phyloP scores from a whole-genome alignment of 1,284 basidiomycete species.

The Rhodotorula mucilaginosa region DNA sequence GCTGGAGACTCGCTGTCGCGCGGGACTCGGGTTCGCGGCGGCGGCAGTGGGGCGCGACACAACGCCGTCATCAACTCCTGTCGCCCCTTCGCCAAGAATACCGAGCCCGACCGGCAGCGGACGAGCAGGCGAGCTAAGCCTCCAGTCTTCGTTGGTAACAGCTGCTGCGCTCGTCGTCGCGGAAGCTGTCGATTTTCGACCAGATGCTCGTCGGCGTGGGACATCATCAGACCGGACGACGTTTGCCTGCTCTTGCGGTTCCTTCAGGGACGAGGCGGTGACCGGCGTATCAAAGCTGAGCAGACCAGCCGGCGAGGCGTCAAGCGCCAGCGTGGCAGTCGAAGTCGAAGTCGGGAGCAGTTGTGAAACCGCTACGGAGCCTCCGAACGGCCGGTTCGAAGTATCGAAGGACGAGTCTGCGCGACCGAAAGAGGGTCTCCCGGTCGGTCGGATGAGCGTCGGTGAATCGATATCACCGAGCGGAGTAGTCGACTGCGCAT shows the following conservation, averaged over 20 bases:
- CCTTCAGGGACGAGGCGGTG: background rate
- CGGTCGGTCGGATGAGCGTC: conserved; percentile 2
- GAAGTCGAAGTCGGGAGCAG: conserved; percentile 18
- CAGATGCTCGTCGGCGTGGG: background rate
- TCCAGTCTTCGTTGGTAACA: background rate
- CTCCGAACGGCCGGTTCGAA: conserved; percentile 14
- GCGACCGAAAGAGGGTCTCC: background rate
- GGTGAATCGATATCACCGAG: conserved; percentile 15
- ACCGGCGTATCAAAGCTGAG: conserved; percentile 5
- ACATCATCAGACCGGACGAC: background rate
- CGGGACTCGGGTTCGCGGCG: background rate
- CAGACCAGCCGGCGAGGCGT: conserved; percentile 17
- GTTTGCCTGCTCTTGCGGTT: background rate
- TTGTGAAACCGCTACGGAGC: background rate
- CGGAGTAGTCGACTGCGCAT: background rate
- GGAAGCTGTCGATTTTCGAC: background rate
- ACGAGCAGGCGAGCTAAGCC: background rate
- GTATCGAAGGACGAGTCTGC: conserved; percentile 13
- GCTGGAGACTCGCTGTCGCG: background rate
- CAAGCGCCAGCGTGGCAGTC: conserved; percentile 9
- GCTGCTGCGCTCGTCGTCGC: background rate
- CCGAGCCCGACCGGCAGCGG: background rate
- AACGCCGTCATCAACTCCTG: too few species aligned
- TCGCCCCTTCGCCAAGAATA: background rate
- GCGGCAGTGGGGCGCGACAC: too few species aligned